Conservation (phyloP, 352 stramenopile species). For the Phytophthora foliorum region DNA sequence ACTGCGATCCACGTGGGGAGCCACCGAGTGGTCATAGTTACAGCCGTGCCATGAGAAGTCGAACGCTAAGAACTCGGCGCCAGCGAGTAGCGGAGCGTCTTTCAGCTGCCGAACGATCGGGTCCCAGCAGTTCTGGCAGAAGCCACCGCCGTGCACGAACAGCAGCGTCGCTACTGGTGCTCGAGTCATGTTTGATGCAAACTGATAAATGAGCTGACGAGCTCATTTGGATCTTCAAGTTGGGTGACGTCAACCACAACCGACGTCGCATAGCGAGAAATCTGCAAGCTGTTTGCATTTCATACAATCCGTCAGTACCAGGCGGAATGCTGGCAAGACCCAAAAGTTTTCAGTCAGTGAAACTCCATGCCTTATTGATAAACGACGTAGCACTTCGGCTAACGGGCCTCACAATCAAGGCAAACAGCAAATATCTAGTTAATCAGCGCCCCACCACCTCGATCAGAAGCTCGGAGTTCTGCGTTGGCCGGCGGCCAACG, state of each 20-base stretch:
- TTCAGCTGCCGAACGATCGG: constrained; percentile 52
- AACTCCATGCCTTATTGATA: no score
- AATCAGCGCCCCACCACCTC: no score
- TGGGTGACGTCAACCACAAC: constrained; percentile 42
- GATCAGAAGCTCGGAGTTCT: no score
- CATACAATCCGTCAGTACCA: no score
- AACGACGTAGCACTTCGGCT: no score
- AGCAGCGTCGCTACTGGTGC: constrained; percentile 36
- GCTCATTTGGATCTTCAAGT: constrained; percentile 26
- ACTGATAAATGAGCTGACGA: constrained; percentile 17
- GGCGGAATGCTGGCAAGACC: no score
- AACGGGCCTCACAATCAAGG: no score
- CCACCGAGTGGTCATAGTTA: constrained; percentile 43
- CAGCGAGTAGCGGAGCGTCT: constrained; percentile 33
- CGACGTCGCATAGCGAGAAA: no score
- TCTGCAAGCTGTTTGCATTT: no score
- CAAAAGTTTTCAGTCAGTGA: no score
- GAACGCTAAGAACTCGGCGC: constrained; percentile 42
- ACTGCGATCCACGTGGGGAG: constrained; percentile 30
- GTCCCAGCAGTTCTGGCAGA: constrained; percentile 55
- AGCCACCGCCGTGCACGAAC: constrained; percentile 53
- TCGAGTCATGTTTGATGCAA: constrained; percentile 21
- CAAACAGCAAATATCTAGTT: no score
- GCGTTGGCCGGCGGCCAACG: no score
- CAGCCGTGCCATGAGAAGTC: constrained; percentile 55